A percentile compares a stretch with the other conserved stretches of the same genome.
Evolutionary conservation across 441 rosid genomes (phyloP).

Genomic region (Populus hybrid): DNA sequence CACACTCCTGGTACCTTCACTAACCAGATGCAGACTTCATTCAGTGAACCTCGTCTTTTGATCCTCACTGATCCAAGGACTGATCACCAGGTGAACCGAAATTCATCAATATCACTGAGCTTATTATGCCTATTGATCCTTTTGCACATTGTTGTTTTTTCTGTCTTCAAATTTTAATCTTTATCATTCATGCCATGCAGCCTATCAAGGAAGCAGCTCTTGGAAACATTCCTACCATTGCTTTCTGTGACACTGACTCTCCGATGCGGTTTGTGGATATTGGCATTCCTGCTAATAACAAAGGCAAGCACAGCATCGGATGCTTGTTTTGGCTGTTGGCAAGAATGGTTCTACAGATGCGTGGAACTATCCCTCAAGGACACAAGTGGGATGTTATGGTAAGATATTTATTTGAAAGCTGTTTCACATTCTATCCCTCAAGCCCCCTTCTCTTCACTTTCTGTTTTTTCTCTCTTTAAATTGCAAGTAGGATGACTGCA

Average conservation of each 20-base stretch:
- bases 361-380: slow-evolving; percentile 72
- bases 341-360: slow-evolving; percentile 97
- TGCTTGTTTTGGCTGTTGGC: slow-evolving; percentile 93
- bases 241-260: slow-evolving; percentile 92
- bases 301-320: slow-evolving; percentile 96
- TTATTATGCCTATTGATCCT: background rate
- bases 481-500: background rate
- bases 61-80: slow-evolving; percentile 93
- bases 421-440: background rate
- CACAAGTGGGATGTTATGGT: slow-evolving; percentile 98
- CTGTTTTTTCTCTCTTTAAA: background rate
- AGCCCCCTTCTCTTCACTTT: background rate
- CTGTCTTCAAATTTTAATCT: background rate
- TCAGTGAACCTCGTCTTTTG: slow-evolving; percentile 81
- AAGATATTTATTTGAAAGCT: slow-evolving; percentile 5
- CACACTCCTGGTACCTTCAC: slow-evolving; percentile 98
- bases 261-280: slow-evolving; percentile 87
- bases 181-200: slow-evolving; percentile 33
- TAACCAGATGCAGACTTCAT: slow-evolving; percentile 82
- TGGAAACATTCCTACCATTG: slow-evolving; percentile 91
- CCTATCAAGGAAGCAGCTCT: slow-evolving; percentile 98
- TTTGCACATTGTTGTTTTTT: background rate
- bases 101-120: background rate
- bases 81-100: slow-evolving; percentile 67
- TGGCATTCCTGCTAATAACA: slow-evolving; percentile 94